Evolutionary conservation across 371 early-diverging fungal species (phyloP).

Genomic region (Synchytrium microbalum): DNA sequence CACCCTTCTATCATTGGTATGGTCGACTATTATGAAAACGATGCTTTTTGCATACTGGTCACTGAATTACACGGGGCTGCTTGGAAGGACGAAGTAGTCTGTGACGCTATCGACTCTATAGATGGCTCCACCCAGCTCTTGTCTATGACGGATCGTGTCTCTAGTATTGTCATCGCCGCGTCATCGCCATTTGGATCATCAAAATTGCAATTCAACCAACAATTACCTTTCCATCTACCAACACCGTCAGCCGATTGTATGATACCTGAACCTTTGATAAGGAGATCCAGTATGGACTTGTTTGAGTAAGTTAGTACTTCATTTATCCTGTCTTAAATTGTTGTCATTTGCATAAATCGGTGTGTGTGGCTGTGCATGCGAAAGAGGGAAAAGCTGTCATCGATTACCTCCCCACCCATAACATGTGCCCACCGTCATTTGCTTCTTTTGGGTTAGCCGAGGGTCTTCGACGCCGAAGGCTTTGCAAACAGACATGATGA

Average conservation of each 20-base stretch:
- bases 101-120: too few relatives aligned
- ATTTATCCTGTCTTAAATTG: too few relatives aligned
- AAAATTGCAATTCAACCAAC: neutral
- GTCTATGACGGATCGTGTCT: conserved; percentile 1
- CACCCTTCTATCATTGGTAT: conserved; percentile 66
- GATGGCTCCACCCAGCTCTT: neutral
- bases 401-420: too few relatives aligned
- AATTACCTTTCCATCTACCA: neutral
- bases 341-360: too few relatives aligned
- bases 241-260: neutral
- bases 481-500: too few relatives aligned
- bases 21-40: conserved; percentile 60
- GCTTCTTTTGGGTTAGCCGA: too few relatives aligned
- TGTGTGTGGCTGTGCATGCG: too few relatives aligned
- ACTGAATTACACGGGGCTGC: conserved; percentile 73
- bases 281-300: neutral
- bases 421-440: too few relatives aligned
- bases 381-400: too few relatives aligned
- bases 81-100: conserved; percentile 38
- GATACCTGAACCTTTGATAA: neutral
- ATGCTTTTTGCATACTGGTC: conserved; percentile 57
- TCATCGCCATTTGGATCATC: neutral
- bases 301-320: neutral
- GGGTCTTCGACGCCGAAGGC: too few relatives aligned
- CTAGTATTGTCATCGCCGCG: neutral